Percentiles rank a stretch among this genome's conserved stretches.
Evolutionary conservation across 164 flowering plant species (phyloP).

Genomic region (Cinnamomum chago): DNA sequence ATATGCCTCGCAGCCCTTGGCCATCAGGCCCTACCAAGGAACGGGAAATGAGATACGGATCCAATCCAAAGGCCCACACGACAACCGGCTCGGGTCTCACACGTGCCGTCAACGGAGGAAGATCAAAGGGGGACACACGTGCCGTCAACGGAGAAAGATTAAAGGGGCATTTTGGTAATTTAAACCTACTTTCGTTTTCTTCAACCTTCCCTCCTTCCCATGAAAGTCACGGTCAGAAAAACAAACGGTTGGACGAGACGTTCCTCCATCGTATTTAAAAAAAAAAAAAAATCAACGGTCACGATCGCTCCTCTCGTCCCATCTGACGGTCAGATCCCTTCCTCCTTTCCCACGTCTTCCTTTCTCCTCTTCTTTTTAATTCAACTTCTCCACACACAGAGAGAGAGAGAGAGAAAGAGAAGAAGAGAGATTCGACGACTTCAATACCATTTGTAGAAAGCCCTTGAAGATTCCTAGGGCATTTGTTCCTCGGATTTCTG

Average conservation of each 20-base stretch:
- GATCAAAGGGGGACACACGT: background rate
- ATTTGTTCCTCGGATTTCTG: background rate
- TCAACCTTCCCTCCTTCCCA: background rate
- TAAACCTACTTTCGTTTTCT: background rate
- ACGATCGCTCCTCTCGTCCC: background rate
- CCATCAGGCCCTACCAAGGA: no score
- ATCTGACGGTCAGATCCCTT: conserved; percentile 13
- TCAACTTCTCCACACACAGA: background rate
- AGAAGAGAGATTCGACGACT: background rate
- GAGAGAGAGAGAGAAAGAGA: background rate
- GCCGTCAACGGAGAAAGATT: no score
- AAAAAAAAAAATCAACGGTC: conserved; percentile 3
- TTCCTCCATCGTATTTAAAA: background rate
- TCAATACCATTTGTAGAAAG: background rate
- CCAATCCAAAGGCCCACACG: background rate
- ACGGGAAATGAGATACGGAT: no score
- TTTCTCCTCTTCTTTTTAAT: background rate
- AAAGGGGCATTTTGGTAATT: background rate
- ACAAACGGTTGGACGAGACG: background rate
- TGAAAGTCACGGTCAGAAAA: background rate
- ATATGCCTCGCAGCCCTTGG: no score
- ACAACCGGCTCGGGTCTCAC: background rate
- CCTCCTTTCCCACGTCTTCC: background rate
- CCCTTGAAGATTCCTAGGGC: background rate
- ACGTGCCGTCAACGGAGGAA: background rate